Conservation (phyloP, 1,284 basidiomycete genomes). For the Pseudozyma sp. region DNA sequence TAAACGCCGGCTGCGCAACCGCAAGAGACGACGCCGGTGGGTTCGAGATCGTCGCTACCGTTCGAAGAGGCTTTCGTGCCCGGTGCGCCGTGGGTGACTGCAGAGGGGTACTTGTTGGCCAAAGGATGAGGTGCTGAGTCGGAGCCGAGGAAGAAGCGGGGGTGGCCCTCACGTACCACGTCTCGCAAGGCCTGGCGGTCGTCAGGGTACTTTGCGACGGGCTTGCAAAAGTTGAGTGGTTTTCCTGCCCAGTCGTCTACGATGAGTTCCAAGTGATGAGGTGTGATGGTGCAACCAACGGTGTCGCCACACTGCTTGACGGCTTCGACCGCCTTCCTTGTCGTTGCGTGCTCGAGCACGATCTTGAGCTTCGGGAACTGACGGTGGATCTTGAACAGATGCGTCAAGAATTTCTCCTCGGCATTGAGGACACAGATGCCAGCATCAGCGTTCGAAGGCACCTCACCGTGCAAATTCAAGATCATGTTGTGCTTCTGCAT, state of each 20-base stretch:
- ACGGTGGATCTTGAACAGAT: slow-evolving; percentile 83
- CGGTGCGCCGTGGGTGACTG: slow-evolving; percentile 53
- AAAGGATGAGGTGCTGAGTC: slow-evolving; percentile 95
- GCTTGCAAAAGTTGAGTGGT: slow-evolving; percentile 96
- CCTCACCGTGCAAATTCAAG: slow-evolving; percentile 95
- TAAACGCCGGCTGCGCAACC: slow-evolving; percentile 68
- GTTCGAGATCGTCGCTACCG: slow-evolving; percentile 40
- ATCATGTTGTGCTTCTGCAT: slow-evolving; percentile 96
- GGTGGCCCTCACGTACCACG: slow-evolving; percentile 82
- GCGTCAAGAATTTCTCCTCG: slow-evolving; percentile 88
- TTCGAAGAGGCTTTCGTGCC: slow-evolving; percentile 33
- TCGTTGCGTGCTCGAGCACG: slow-evolving; percentile 99
- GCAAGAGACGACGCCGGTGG: slow-evolving; percentile 54
- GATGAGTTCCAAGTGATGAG: slow-evolving; percentile 92
- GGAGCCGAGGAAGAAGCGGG: slow-evolving; percentile 96
- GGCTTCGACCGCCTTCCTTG: slow-evolving; percentile 90
- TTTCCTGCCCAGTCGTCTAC: slow-evolving; percentile 98
- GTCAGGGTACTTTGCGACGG: slow-evolving; percentile 94
- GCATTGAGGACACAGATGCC: slow-evolving; percentile 95
- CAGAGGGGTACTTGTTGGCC: slow-evolving; percentile 78
- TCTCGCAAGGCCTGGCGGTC: slow-evolving; percentile 87
- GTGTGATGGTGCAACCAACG: slow-evolving; percentile 96
- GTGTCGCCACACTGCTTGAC: slow-evolving; percentile 73
- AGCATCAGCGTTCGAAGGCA: slow-evolving; percentile 85
- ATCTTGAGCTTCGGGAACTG: slow-evolving; percentile 93